phyloP scores from a whole-genome alignment of 495 filamentous ascomycete genomes.

The Neurospora sp. region DNA sequence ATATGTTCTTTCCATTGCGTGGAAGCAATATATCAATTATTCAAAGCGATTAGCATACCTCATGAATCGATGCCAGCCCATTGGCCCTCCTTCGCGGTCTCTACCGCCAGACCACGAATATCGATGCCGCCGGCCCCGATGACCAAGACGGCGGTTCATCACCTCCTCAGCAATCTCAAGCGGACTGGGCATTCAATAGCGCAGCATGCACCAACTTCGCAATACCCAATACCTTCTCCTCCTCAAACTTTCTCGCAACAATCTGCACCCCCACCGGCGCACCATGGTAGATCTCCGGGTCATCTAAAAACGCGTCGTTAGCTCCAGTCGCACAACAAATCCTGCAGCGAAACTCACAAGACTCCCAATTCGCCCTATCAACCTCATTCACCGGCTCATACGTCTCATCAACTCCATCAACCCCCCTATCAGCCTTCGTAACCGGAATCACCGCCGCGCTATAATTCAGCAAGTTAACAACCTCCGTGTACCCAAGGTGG shows the following conservation, averaged over 20 bases:
- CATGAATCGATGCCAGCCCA: not conserved
- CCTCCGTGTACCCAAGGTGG: conserved; percentile 26
- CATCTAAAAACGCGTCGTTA: conserved; percentile 17
- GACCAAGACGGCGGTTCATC: not conserved
- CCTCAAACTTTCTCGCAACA: conserved; percentile 35
- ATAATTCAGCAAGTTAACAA: conserved; percentile 35
- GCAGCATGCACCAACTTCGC: conserved; percentile 13
- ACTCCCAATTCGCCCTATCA: conserved; percentile 27
- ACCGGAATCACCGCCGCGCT: conserved; percentile 36
- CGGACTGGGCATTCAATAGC: not conserved
- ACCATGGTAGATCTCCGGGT: conserved; percentile 37
- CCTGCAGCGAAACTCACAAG: conserved; percentile 16
- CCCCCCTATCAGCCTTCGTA: conserved; percentile 29
- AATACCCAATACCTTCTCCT: conserved; percentile 38
- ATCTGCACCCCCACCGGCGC: conserved; percentile 40
- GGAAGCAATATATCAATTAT: not conserved
- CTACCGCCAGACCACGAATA: not conserved
- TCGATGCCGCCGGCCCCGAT: not conserved
- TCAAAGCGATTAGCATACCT: not conserved
- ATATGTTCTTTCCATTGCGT: not conserved
- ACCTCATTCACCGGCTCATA: conserved; percentile 24
- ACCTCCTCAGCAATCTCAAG: not conserved
- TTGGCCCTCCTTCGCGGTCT: not conserved
- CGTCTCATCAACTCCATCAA: conserved; percentile 18
- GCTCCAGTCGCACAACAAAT: conserved; percentile 1